Evolutionary conservation across 208 protist species (phyloP).

Genomic region (Acanthamoeba rhysodes): DNA sequence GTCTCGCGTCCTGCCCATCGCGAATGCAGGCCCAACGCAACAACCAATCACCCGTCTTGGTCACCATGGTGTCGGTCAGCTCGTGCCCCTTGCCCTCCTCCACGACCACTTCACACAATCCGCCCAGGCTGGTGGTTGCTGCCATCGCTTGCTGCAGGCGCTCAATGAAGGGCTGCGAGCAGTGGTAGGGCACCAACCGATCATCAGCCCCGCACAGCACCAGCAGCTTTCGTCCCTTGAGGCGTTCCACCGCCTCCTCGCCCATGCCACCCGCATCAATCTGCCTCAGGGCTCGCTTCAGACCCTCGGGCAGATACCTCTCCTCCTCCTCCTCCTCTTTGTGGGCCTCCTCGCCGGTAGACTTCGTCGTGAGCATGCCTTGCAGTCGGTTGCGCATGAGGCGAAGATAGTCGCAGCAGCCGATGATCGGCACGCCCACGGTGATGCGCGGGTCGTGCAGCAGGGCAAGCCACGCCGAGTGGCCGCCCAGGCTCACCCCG

Average conservation of each 20-base stretch:
- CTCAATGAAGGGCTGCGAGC: background rate
- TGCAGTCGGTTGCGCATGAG: conserved; percentile 5
- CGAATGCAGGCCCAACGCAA: background rate
- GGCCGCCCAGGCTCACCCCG: conserved; percentile 7
- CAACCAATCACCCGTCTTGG: background rate
- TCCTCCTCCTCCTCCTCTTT: background rate
- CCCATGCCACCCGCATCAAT: background rate
- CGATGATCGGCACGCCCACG: conserved; percentile 28
- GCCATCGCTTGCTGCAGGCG: background rate
- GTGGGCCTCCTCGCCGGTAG: background rate
- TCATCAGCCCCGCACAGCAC: background rate
- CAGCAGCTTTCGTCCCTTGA: background rate
- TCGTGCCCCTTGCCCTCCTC: background rate
- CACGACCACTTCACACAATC: background rate
- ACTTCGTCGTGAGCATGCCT: background rate
- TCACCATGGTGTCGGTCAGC: conserved; percentile 6
- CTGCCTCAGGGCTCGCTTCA: background rate
- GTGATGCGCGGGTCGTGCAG: background rate
- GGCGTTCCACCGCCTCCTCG: background rate
- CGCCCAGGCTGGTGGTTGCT: background rate
- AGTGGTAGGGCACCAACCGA: background rate
- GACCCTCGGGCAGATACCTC: background rate
- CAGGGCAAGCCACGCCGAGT: background rate
- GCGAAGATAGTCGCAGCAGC: conserved; percentile 2
- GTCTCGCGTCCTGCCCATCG: too few relatives aligned